Conservation (phyloP, 192 early-diverging fungal genomes). For the Dimargaris cristalligena region DNA sequence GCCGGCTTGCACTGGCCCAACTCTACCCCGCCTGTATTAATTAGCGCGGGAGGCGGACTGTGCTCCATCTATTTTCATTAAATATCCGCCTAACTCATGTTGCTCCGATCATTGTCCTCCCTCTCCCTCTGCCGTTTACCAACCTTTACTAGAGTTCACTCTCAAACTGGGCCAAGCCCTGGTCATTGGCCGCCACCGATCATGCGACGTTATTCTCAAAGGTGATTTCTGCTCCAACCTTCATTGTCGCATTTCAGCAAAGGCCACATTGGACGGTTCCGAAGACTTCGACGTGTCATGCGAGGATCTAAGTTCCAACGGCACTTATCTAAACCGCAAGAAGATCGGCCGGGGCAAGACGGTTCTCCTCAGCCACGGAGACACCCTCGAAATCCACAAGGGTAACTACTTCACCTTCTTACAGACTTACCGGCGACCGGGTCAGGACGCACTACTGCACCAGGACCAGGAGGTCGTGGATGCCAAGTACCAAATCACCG, state of each 20-base stretch:
- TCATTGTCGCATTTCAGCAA: constrained; percentile 26
- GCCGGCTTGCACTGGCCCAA: background rate
- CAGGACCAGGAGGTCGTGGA: constrained; percentile 13
- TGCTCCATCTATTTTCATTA: constrained; percentile 2
- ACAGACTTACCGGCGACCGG: constrained; percentile 6
- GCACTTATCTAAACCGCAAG: constrained; percentile 34
- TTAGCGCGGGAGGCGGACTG: background rate
- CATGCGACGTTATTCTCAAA: constrained; percentile 25
- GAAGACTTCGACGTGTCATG: constrained; percentile 20
- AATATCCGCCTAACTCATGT: no score
- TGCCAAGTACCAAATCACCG: constrained; percentile 28
- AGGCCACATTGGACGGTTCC: constrained; percentile 17
- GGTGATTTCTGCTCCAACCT: constrained; percentile 30
- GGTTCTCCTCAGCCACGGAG: constrained; percentile 37
- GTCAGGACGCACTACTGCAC: background rate
- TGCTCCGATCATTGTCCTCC: no score
- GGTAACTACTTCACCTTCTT: constrained; percentile 29
- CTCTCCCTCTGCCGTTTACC: background rate
- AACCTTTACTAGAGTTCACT: background rate
- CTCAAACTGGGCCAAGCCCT: constrained; percentile 23
- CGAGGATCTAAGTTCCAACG: constrained; percentile 41
- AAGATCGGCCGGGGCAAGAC: constrained; percentile 34
- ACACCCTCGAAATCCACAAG: constrained; percentile 34
- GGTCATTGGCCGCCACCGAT: constrained; percentile 28
- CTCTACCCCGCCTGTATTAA: background rate